Evolutionary conservation across 2,329 filamentous ascomycete genomes (phyloP), one percentile per base, ranked within the genome.

Genomic region (Aspergillus versicolor): DNA sequence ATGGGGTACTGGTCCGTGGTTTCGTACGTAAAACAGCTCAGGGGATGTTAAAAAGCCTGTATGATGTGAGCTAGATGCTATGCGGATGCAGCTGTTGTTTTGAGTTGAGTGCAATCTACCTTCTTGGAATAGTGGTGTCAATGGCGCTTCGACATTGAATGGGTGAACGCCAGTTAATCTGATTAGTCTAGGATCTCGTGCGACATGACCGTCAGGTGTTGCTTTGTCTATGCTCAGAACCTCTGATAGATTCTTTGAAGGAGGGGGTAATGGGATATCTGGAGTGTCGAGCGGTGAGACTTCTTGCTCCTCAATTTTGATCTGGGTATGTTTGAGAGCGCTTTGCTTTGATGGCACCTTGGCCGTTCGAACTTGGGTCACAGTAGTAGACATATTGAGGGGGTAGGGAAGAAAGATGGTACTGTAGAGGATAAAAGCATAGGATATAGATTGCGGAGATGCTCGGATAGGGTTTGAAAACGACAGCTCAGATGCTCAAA

Each of bases 21-120:
- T 97, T 37, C 92, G 82, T 8, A 97, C 92, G 72, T 95, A 97
- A 75, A 96, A 94, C 1, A 97, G 79, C 65, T 96, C 89, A 12
- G 91, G 89, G 40, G 88, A 90, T 1, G 92, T 97, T 38, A 97
- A 78, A 69, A 96, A 96, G 0, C 92, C 91, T 77, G 83, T 22
- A 13, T 11, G 17, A 4, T 11, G 27, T 48, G 5, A 48, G 19
- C 30, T 27, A 3, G 34, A 37, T 15, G 34, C 34, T 7, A 11
- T 30, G 9, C 9, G 15, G 3, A 37, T 5, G 34, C 34, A n/a
- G 6, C 34, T 37, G 32, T 34, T n/a, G 34, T 5, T 15, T n/a
- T 13, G 24, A 24, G 21, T 17, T 46, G n/a, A 15, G 13, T 42
- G 27, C 21, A 38, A 3, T 41, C 56, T 65, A 73, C 71, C 75